Base-by-base conservation (phyloP, 2,329 filamentous ascomycete genomes). In the Fusarium sororula region DNA sequence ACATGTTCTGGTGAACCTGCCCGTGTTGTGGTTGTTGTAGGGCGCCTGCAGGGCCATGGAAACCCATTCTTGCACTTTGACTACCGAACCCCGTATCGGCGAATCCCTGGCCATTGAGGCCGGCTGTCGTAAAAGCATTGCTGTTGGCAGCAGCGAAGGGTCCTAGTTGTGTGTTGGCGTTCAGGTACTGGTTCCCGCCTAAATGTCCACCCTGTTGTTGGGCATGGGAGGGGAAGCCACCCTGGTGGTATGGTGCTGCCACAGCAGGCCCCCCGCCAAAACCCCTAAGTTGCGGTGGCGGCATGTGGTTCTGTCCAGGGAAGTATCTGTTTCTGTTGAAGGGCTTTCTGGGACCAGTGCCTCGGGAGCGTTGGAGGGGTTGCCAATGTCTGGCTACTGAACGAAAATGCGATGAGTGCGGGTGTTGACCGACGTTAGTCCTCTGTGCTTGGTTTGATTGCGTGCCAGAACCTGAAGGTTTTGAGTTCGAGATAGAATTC, bases 11-110 rank as follows among this genome's bases (percentile, higher is more conserved):
- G 74, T 84, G 82, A 63, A 81, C 71, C 67, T 87, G 86, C 60
- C 81, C 81, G 61, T 90, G 89, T 66, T 89, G 88, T 75, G 92
- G 89, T 80, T 92, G 89, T 70, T 87, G 87, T 72, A 89, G 79
- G 82, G 87, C 82, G 85, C 92, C 82, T 51, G 73, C 77, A 11
- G 80, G 81, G 18, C 81, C 82, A 80, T 96, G 92, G 81, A 98
- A 98, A 12, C 94, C 92, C 88, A 96, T 93, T 79, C 96, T 91
- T 68, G 94, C 94, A 72, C 94, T 94, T 82, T 97, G 94, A 82
- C 94, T 96, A 38, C 92, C 94, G 58, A 98, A 89, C 3, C 94
- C 94, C 26, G 93, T 92, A 66, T 89, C 87, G 56, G 87, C 88
- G 72, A 91, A 91, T 15, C 88, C 89, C 75, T 84, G 89, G 63